Base-by-base conservation (phyloP, 176 grass and related monocot genomes). In the Rhynchospora pubera region DNA sequence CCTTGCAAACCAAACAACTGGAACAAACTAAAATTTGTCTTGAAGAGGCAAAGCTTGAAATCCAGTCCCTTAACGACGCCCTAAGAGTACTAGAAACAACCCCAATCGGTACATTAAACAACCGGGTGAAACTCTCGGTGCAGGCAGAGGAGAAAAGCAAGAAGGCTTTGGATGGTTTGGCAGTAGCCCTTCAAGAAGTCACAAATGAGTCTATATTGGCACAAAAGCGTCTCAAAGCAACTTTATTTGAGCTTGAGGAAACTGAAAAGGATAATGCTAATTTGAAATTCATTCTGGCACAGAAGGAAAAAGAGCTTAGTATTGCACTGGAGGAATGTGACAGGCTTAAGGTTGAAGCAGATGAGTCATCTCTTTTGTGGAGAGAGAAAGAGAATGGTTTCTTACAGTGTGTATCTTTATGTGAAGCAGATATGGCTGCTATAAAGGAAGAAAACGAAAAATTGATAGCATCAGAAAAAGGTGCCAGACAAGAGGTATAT, bases 11-110 rank as follows among this genome's bases (percentile, higher is more conserved):
- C 16, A 94, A 93, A 86, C 92, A 98, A 85, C 84, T 98, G 2
- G 95, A 98, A 83, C 82, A 91, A 64, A 98, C 95, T 65, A 94
- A 94, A 88, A 98, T 98, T 3, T 79, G 69, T 9, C 89, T 93
- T 0, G 92, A 98, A 79, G 95, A 98, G 23, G 80, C 92, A 21
- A 84, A 87, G 76, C 68, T 94, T 43, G 92, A 93, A 66, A 58
- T 90, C 3, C 42, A 59, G 11, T 77, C 87, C 13, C 79, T 88
- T 30, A 22, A 76, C 24, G 89, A 89, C 4, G 19, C 43, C 2
- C 55, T 78, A 13, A 69, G 70, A 58, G 12, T 52, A 1, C 62
- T 87, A 0, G 90, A 97, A 79, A 19, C 68, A 19, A 67, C 83
- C 16, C 45, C 79, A 3, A 74, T 45, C 16, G 4, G 57, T 42